Evolutionary conservation across 495 filamentous ascomycete genomes (phyloP), one percentile per base, ranked within the genome.

Genomic region (Immersiella caudata): DNA sequence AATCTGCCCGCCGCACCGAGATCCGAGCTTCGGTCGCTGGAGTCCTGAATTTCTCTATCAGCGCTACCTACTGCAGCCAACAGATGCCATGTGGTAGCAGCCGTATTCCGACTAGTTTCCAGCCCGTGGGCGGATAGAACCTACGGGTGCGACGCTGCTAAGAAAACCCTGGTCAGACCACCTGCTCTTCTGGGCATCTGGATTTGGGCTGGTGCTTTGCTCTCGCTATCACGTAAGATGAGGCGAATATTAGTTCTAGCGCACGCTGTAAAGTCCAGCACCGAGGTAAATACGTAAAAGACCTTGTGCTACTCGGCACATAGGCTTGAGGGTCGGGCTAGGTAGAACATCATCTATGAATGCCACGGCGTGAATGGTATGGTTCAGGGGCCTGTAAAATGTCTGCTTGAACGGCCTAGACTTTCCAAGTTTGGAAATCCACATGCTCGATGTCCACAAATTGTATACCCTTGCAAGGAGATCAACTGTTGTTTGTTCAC

Each of bases 1-100:
- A 55, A 22, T 60, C 57, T 60, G 50, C 50, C 49, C 18, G 24
- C 49, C 18, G 50, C 56, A 24, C 65, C 57, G 51, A 50, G 57
- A 21, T 60, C 65, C 36, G 36, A 49, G 57, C 29, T 60, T 60
- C 57, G 25, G 1, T 36, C 29, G 16, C 24, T 55, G 2, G n/a
- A 11, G 8, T 55, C 20, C 21, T 9, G 7, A 20, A 11, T 4
- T 55, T 55, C 24, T 55, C n/a, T 14, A 24, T 55, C 24, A 6
- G 52, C 24, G 21, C 24, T 26, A 55, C 52, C 24, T 26, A 55
- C 52, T 22, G 21, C 24, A 55, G 52, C 7, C 52, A 55, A 26
- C 21, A 16, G 52, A 22, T 7, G 8, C 52, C 52, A 55, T 55
- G 52, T 46, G 40, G 40, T 2, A 46, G 40, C 40, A 46, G 40